A percentile compares a stretch with the other conserved stretches of the same genome.
Evolutionary conservation across 2,329 filamentous ascomycete species (phyloP).

Genomic region (Ascochyta viciae-villosae): DNA sequence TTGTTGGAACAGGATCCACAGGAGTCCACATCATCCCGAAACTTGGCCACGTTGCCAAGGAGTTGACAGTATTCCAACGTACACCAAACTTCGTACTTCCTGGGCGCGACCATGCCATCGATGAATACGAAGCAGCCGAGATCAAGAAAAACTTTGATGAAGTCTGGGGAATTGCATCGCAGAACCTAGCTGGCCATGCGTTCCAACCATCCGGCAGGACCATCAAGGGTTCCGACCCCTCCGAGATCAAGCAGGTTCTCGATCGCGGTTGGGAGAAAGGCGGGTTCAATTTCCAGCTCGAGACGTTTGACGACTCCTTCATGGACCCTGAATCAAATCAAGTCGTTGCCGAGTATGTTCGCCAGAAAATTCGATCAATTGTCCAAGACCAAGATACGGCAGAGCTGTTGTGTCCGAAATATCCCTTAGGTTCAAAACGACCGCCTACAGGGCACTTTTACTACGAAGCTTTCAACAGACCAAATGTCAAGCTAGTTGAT

Average conservation of each 20-base stretch:
- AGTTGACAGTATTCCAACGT: constrained; percentile 66
- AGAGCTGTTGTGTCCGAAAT: constrained; percentile 49
- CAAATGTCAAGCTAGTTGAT: constrained; percentile 58
- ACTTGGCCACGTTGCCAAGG: constrained; percentile 53
- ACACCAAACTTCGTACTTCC: constrained; percentile 55
- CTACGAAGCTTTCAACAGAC: constrained; percentile 48
- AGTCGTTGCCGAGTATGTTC: too few species aligned
- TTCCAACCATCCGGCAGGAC: too few species aligned
- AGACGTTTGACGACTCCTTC: too few species aligned
- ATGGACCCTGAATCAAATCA: too few species aligned
- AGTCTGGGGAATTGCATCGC: constrained; percentile 8
- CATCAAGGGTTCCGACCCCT: too few species aligned
- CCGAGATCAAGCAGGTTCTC: too few species aligned
- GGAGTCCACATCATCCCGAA: constrained; percentile 69
- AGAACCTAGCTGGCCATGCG: too few species aligned
- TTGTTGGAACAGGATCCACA: constrained; percentile 66
- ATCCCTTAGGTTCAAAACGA: constrained; percentile 38
- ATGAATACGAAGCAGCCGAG: constrained; percentile 19
- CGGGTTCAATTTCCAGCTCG: too few species aligned
- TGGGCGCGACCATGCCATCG: constrained; percentile 17
- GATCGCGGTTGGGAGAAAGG: too few species aligned
- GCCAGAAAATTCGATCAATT: too few species aligned
- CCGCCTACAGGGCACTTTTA: constrained; percentile 39
- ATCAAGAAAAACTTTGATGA: constrained; percentile 44
- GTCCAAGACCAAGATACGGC: too few species aligned